Evolutionary conservation across 768 basidiomycete genomes (phyloP), one percentile per base, ranked within the genome.

Genomic region (Panaeolus cyanescens): DNA sequence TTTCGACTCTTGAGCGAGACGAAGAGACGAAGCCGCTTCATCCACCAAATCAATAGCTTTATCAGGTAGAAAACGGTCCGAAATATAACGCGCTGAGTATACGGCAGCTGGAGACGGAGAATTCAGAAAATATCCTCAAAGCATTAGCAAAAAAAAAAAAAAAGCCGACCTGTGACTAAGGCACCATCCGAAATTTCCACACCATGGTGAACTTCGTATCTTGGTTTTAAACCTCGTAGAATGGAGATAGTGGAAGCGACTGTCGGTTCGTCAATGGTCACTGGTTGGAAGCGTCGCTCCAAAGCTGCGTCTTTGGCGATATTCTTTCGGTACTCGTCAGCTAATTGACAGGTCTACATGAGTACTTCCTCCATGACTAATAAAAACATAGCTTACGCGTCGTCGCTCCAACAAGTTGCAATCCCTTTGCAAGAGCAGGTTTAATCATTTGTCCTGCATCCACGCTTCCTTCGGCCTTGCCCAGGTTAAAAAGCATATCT

Each of bases 371-470:
- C n/a, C n/a, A n/a, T n/a, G n/a, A n/a, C n/a, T n/a, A n/a, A n/a
- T n/a, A n/a, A n/a, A n/a, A n/a, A n/a, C n/a, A n/a, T n/a, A n/a
- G n/a, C 88, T 61, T 72, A 92, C 91, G 86, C 5, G 95, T 96
- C 0, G 94, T 96, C 0, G 95, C 95, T 19, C 95, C 94, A 5
- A 96, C 92, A 1, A 96, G 85, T 68, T 92, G 91, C 7, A 96
- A 76, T 5, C 95, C 95, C 33, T 93, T 80, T 5, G 94, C 95
- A 1, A 96, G 80, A 0, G 94, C 91, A 31, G 93, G 93, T 68
- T 95, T 96, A 67, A 95, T 95, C 92, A 95, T 95, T 67, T 93
- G 89, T 0, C 93, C 93, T 1, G 92, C 95, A 66, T 96, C 94
- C 61, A 96, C 89, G 64, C 92, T 92, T 22, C 95, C 95, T 75